A percentile compares a stretch with the other conserved stretches of the same genome.
These are phyloP conservation scores for Brassica juncea DNA, from an alignment of 345 rosid species.

Conservation along the genomic window DNA sequence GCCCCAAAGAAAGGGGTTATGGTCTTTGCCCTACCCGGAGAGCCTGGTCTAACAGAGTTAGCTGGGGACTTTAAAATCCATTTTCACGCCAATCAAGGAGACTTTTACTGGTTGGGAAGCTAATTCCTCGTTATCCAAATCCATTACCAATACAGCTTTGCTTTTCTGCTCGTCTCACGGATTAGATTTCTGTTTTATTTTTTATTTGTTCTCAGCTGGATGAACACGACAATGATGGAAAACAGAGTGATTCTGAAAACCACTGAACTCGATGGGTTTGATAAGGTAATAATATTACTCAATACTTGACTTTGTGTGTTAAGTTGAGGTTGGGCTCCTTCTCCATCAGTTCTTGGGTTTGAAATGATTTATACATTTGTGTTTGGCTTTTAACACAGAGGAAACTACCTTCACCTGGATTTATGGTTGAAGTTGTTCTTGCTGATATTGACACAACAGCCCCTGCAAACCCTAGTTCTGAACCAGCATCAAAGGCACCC, in stretches of 20 bases:
- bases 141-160: background rate
- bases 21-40: conserved; percentile 90
- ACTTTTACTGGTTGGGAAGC: conserved; percentile 76
- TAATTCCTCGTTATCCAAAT: background rate
- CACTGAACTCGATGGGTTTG: conserved; percentile 72
- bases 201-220: conserved; percentile 54
- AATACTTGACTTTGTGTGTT: conserved; percentile 4
- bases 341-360: conserved; percentile 1
- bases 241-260: conserved; percentile 67
- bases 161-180: conserved; percentile 19
- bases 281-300: conserved; percentile 53
- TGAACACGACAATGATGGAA: conserved; percentile 83
- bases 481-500: conserved; percentile 41
- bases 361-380: conserved; percentile 11
- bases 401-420: conserved; percentile 87
- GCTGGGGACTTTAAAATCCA: conserved; percentile 84
- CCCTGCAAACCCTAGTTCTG: conserved; percentile 39
- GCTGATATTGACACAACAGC: conserved; percentile 47
- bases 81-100: conserved; percentile 89
- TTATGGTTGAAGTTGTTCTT: conserved; percentile 78
- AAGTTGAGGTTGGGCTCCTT: background rate
- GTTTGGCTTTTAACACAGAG: conserved; percentile 52
- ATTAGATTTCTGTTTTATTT: background rate
- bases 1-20: conserved; percentile 89
- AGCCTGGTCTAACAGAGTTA: conserved; percentile 79